Conservation (phyloP, 148 eudicot genomes). For the Rhododendron griersonianum region DNA sequence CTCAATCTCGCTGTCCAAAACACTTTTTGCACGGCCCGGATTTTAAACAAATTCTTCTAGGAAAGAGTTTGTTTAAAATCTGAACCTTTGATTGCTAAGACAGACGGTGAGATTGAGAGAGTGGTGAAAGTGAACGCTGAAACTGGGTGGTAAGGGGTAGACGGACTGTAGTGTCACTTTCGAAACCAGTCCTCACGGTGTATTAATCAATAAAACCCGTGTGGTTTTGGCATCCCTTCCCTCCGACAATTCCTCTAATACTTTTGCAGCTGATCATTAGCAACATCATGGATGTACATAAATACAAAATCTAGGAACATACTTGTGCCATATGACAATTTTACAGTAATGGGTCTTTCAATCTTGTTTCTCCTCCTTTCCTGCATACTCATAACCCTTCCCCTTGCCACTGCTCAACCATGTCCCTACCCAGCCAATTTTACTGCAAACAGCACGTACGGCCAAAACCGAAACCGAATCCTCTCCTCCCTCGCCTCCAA, state of each 20-base stretch:
- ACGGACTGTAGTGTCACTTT: neutral
- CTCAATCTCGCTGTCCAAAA: no score
- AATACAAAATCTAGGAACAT: neutral
- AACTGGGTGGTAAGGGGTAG: no score
- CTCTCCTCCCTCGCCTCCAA: constrained; percentile 8
- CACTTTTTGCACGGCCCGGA: no score
- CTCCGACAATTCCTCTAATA: neutral
- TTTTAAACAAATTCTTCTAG: no score
- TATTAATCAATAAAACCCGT: neutral
- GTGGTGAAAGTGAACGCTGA: no score
- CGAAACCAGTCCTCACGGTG: neutral
- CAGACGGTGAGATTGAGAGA: no score
- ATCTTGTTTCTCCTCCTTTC: neutral
- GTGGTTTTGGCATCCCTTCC: neutral
- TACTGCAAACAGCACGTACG: neutral
- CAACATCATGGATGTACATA: neutral
- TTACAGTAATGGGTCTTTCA: neutral
- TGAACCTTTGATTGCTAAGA: rapidly evolving
- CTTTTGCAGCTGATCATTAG: neutral
- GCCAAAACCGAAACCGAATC: neutral
- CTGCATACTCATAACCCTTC: neutral
- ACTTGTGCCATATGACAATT: neutral
- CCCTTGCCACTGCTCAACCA: neutral
- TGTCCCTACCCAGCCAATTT: neutral
- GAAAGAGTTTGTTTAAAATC: no score